Base-by-base conservation (phyloP, 106 monocot species). In the Allium sativum region DNA sequence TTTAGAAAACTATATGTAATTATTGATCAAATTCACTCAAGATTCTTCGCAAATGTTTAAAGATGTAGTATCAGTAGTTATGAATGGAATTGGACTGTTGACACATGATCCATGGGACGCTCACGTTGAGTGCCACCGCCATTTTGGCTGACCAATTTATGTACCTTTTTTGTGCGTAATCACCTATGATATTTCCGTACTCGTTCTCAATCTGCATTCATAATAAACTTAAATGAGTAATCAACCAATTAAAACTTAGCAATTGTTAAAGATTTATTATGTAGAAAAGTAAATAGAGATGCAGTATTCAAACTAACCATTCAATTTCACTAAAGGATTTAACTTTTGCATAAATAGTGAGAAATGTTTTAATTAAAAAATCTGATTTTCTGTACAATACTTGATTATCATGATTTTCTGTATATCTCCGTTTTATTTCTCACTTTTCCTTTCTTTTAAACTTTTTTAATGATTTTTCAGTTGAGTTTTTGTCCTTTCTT, bases 31-130 rank as follows among this genome's bases (percentile, higher is more conserved):
- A 10, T 13, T 2, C 31, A 48, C 7, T 3, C 46, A 55, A 21
- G 20, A 17, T 10, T 58, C 55, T 4, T 40, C 31, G 51, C 21
- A 22, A 31, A 31, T 31, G 31, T 31, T 5, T 31, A 5, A 31
- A 31, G 4, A 31, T 31, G 31, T 31, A n/a, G n/a, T n/a, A n/a
- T n/a, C n/a, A 31, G 5, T 31, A 31, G 40, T 46, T 53, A 22
- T 41, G 19, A n/a, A 31, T 44, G 20, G 77, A 66, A 77, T 77
- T 61, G 10, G 15, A 3, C n/a, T 77, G 67, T 41, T 77, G 66
- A 44, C 77, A 77, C 77, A 77, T 77, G 42, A 77, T 57, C 71
- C 77, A 77, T 47, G 77, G 77, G 7, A 77, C 67, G 22, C 62
- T 56, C 61, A 62, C 61, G 21, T 77, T 44, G 5, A 67, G 21